phyloP scores from a whole-genome alignment of 495 filamentous ascomycete genomes.

The Extremus antarcticus region DNA sequence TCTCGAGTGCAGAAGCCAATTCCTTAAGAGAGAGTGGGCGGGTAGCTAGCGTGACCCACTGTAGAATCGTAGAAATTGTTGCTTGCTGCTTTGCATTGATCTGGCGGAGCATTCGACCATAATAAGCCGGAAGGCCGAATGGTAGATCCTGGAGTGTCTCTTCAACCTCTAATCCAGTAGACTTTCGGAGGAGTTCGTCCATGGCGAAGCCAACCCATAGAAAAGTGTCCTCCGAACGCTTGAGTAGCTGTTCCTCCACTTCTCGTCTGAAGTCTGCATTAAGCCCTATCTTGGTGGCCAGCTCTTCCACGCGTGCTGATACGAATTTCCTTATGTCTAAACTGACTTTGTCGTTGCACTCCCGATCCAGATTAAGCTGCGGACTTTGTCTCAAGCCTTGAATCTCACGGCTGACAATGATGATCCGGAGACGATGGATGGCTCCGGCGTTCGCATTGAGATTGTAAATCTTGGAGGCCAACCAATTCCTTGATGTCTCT shows the following conservation, averaged over 20 bases:
- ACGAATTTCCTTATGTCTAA: slow-evolving; percentile 32
- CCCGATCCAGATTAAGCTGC: slow-evolving; percentile 23
- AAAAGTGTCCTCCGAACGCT: slow-evolving; percentile 36
- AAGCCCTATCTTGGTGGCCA: slow-evolving; percentile 24
- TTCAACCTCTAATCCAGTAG: slow-evolving; percentile 18
- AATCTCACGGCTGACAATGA: slow-evolving; percentile 29
- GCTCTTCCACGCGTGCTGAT: slow-evolving; percentile 29
- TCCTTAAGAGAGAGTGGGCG: slow-evolving; percentile 28
- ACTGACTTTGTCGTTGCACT: slow-evolving; percentile 23
- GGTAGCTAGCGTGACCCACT: slow-evolving; percentile 26
- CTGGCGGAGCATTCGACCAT: slow-evolving; percentile 29
- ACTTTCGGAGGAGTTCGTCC: slow-evolving; percentile 26
- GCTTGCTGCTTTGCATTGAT: slow-evolving; percentile 19
- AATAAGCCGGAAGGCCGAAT: slow-evolving; percentile 26
- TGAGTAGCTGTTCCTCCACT: slow-evolving; percentile 26
- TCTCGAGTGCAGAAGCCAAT: slow-evolving; percentile 17
- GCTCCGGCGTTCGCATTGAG: slow-evolving; percentile 17
- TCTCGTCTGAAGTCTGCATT: slow-evolving; percentile 15
- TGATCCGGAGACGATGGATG: slow-evolving; percentile 26
- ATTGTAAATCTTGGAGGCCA: slow-evolving; percentile 27
- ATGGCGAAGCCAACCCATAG: slow-evolving; percentile 38
- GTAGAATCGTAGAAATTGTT: slow-evolving; percentile 23
- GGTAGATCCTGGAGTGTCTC: slow-evolving; percentile 22
- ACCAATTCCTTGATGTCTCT: slow-evolving; percentile 28
- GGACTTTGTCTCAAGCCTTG: slow-evolving; percentile 9